A percentile compares a stretch with the other conserved stretches of the same genome.
phyloP scores from a whole-genome alignment of 768 basidiomycete species.

The Mycena alexandri region DNA sequence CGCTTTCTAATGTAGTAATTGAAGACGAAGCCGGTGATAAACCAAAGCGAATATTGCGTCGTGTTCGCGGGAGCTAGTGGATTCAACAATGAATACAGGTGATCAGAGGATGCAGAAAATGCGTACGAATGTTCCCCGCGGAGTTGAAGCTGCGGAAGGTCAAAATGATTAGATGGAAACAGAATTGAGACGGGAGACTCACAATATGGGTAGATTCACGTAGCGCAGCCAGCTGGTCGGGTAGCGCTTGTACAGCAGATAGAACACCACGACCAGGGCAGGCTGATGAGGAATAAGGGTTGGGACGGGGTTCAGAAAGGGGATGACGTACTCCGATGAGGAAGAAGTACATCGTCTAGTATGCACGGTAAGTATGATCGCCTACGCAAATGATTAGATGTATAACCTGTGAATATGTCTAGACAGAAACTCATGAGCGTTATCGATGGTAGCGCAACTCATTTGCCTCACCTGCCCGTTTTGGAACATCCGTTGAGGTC shows the following conservation, averaged over 20 bases:
- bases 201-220: slow-evolving; percentile 26
- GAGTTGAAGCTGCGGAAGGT: slow-evolving; percentile 16
- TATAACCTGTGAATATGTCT: slow-evolving; percentile 21
- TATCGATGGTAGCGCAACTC: no score
- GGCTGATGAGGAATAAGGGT: background rate
- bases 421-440: background rate
- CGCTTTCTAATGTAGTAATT: slow-evolving; percentile 26
- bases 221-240: slow-evolving; percentile 27
- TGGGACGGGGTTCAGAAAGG: background rate
- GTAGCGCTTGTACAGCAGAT: slow-evolving; percentile 21
- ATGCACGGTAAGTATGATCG: background rate
- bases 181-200: background rate
- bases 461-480: slow-evolving; percentile 12
- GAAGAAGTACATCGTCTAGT: slow-evolving; percentile 22
- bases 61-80: slow-evolving; percentile 19
- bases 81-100: background rate
- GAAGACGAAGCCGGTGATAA: slow-evolving; percentile 17
- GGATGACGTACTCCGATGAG: slow-evolving; percentile 12
- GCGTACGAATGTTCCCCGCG: slow-evolving; percentile 22
- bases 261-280: slow-evolving; percentile 9
- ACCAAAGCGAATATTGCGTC: slow-evolving; percentile 26
- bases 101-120: background rate
- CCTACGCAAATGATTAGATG: background rate
- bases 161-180: background rate
- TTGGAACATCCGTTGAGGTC: slow-evolving; percentile 24